Conservation (phyloP, 1,284 basidiomycete species). For the Phellopilus nigrolimitatus region DNA sequence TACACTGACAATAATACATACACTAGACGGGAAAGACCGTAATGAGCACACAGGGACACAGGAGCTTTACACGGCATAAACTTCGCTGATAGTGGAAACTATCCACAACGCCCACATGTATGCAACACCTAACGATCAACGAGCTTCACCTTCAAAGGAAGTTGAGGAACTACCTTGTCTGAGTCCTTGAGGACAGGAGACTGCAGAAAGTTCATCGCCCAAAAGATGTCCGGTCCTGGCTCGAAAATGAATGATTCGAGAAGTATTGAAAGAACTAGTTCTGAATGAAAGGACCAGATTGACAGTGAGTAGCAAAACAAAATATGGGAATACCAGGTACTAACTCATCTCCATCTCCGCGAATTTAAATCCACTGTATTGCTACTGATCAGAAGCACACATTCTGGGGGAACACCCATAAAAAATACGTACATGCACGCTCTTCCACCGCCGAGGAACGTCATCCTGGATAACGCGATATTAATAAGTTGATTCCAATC, state of each 20-base stretch:
- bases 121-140: no score
- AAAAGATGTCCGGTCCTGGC: conserved; percentile 10
- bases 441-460: conserved; percentile 19
- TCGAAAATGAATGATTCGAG: conserved; percentile 17
- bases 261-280: conserved; percentile 14
- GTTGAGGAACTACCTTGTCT: not conserved
- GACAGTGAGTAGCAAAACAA: not conserved
- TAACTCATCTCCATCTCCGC: conserved; percentile 17
- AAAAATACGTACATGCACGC: conserved; percentile 19
- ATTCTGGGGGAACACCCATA: not conserved
- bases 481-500: not conserved
- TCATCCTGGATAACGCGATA: conserved; percentile 11
- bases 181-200: conserved; percentile 4
- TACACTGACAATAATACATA: no score
- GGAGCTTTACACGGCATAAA: no score
- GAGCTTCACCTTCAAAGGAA: conserved; percentile 15
- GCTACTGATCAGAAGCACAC: not conserved
- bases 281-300: not conserved
- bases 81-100: no score
- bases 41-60: no score
- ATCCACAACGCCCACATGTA: no score
- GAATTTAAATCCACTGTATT: conserved; percentile 16
- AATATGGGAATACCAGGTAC: not conserved
- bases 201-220: conserved; percentile 10
- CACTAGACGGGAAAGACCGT: no score